These are phyloP conservation scores for Penicillium angulare DNA, from an alignment of 495 filamentous ascomycete genomes.

Conservation along the genomic window DNA sequence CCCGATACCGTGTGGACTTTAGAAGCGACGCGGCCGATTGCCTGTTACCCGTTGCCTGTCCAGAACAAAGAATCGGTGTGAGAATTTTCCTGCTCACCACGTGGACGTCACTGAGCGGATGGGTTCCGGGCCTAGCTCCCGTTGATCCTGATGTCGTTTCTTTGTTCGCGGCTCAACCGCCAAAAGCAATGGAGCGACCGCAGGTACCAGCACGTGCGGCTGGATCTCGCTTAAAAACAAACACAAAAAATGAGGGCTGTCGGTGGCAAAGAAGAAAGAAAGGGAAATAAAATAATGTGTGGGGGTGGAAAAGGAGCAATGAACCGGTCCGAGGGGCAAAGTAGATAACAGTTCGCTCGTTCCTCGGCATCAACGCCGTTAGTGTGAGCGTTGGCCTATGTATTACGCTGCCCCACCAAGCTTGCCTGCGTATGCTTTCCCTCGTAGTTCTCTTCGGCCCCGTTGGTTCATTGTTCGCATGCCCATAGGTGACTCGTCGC, in stretches of 20 bases:
- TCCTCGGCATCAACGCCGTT: no score
- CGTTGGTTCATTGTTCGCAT: constrained; percentile 9
- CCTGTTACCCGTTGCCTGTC: no score
- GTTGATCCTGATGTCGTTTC: not conserved
- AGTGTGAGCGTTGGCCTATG: not conserved
- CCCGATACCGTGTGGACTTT: constrained; percentile 1
- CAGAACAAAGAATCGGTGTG: constrained; percentile 21
- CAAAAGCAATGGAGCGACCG: constrained; percentile 3
- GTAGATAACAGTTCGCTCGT: not conserved
- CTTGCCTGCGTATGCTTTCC: constrained; percentile 14
- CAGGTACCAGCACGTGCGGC: constrained; percentile 6
- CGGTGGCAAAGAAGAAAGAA: not conserved
- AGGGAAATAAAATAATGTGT: not conserved
- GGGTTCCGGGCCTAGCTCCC: not conserved
- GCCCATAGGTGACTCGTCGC: constrained; percentile 31
- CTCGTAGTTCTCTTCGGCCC: constrained; percentile 19
- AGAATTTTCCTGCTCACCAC: constrained; percentile 6
- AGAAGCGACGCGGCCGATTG: not conserved
- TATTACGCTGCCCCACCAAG: constrained; percentile 1
- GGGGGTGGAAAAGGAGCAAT: not conserved
- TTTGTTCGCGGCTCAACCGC: constrained; percentile 7
- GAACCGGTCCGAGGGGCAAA: not conserved
- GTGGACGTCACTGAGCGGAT: constrained; percentile 3
- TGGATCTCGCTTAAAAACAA: not conserved
- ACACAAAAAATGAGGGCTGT: no score